Base-by-base conservation (phyloP, 176 grass and related monocot species). In the Oryza coarctata region DNA sequence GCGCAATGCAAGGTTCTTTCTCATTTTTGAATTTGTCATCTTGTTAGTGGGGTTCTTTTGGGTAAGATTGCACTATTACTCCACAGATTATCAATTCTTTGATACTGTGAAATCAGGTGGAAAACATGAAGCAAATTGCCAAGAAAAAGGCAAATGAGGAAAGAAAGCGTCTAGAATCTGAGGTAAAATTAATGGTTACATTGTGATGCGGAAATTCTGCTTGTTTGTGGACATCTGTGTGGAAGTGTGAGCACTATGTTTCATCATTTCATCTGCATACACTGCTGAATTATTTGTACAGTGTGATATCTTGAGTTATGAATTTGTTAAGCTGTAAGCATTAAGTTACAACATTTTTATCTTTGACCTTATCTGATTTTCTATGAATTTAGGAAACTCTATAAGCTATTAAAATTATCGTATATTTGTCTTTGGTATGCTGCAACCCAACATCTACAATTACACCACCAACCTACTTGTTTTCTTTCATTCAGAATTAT, bases 81-180 rank as follows among this genome's bases (percentile, higher is more conserved):
- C 44, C 34, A 52, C 17, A 20, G 67, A 68, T 64, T 25, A 43
- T 27, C 2, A 27, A 49, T 71, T 78, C 74, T 62, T 68, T 84
- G 69, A 15, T 84, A 75, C 50, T 27, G 27, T 35, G 31, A 62
- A 87, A 93, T 57, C 80, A 99, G 96, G 64, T 94, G 50, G 91
- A 92, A 87, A 91, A 70, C 72, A 95, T 99, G 96, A 93, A 91
- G 58, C 77, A 93, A 88, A 95, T 99, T 88, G 93, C 96, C 27
- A 93, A 91, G 75, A 83, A 90, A 77, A 99, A 99, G 86, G 85
- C 85, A 83, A 88, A 92, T 47, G 96, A 99, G 70, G 96, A 99
- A 86, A 93, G 79, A 80, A 88, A 86, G 31, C 91, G 71, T 29
- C 85, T 99, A 80, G 93, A 95, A 84, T 95, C 93, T 75, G 96